A percentile compares a stretch with the other conserved stretches of the same genome.
Evolutionary conservation across 371 early-diverging fungal genomes (phyloP).

Genomic region (Actinomortierella ambigua): DNA sequence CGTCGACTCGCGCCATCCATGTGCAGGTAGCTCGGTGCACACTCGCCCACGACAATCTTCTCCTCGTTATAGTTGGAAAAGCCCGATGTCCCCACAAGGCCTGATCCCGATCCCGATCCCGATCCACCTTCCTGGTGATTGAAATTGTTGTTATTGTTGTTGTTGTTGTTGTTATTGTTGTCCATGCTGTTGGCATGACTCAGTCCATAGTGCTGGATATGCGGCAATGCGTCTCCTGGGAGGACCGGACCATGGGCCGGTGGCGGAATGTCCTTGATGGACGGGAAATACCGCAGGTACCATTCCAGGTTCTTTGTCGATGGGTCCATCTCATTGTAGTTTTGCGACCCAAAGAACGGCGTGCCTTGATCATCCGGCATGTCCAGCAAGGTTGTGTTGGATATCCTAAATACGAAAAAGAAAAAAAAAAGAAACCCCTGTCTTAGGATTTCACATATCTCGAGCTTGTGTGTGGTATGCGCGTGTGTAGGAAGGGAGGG

Average conservation of each 20-base stretch:
- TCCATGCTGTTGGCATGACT: conserved; percentile 42
- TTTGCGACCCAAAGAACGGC: conserved; percentile 42
- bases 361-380: conserved; percentile 28
- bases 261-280: conserved; percentile 41
- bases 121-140: no score
- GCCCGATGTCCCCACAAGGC: no score
- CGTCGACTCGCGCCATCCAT: conserved; percentile 40
- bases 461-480: no score
- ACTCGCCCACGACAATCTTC: conserved; percentile 41
- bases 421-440: no score
- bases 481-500: no score
- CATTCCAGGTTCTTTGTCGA: conserved; percentile 40
- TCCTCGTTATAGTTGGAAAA: conserved; percentile 22
- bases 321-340: conserved; percentile 37
- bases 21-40: conserved; percentile 40
- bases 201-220: conserved; percentile 44
- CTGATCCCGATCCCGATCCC: conserved; percentile 39
- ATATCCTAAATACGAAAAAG: conserved; percentile 14
- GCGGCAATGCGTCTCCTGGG: conserved; percentile 36
- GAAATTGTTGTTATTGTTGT: no score
- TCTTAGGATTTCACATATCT: no score
- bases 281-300: conserved; percentile 43
- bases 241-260: conserved; percentile 32
- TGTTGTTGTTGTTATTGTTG: neutral
- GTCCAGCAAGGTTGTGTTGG: conserved; percentile 27